Evolutionary conservation across 208 protist genomes (phyloP).

Genomic region (Paratrypanosoma confusum): DNA sequence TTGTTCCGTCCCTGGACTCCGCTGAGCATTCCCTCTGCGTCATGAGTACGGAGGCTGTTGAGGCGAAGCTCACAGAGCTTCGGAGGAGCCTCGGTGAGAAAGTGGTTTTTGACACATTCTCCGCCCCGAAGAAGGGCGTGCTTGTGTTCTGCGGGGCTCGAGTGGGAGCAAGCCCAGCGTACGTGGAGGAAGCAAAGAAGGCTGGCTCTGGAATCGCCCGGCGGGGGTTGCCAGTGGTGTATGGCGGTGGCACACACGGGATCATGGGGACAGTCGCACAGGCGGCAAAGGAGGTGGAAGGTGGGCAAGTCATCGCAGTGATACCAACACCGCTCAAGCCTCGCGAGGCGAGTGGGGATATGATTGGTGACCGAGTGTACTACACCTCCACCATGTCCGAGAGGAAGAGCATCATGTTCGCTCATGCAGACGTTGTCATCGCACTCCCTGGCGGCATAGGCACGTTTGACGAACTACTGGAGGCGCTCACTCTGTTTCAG

Average conservation of each 20-base stretch:
- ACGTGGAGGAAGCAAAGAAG: slow-evolving; percentile 24
- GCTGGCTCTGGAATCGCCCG: slow-evolving; percentile 36
- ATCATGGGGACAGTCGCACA: slow-evolving; percentile 65
- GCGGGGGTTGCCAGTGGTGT: slow-evolving; percentile 32
- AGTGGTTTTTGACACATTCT: neutral
- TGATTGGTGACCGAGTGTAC: slow-evolving; percentile 50
- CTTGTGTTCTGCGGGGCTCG: slow-evolving; percentile 63
- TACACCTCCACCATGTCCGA: slow-evolving; percentile 66
- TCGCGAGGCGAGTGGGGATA: slow-evolving; percentile 41
- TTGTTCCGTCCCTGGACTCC: neutral
- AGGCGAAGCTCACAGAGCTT: too few relatives aligned
- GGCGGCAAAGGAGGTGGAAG: slow-evolving; percentile 9
- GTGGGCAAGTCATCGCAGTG: slow-evolving; percentile 41
- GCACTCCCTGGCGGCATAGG: slow-evolving; percentile 67
- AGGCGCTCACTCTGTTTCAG: slow-evolving; percentile 75
- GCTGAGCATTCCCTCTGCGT: too few relatives aligned
- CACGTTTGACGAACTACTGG: slow-evolving; percentile 78
- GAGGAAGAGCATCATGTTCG: slow-evolving; percentile 81
- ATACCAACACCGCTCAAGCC: slow-evolving; percentile 39
- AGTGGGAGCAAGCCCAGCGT: slow-evolving; percentile 23
- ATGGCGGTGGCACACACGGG: slow-evolving; percentile 68
- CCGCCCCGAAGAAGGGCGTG: slow-evolving; percentile 30
- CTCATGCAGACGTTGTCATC: slow-evolving; percentile 44
- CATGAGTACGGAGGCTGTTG: too few relatives aligned
- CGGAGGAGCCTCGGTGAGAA: neutral